Evolutionary conservation across 345 rosid species (phyloP).

Genomic region (Euphorbia peplus): DNA sequence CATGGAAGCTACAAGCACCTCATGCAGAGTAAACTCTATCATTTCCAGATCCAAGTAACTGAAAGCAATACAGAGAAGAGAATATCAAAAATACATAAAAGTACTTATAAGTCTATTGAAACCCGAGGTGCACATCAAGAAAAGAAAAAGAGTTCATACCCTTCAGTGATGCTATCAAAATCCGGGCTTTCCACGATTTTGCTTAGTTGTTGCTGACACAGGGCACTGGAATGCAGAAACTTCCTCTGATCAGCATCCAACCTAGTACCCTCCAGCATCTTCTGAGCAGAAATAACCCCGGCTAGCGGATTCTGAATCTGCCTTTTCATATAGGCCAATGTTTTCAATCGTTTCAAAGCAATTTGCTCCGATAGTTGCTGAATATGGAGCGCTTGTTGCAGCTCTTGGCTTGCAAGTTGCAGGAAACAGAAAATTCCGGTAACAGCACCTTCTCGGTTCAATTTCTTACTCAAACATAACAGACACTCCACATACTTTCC

Average conservation of each 20-base stretch:
- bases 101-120: background rate
- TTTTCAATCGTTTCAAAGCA: slow-evolving; percentile 68
- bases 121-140: too few relatives aligned
- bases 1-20: slow-evolving; percentile 54
- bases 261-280: slow-evolving; percentile 72
- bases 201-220: slow-evolving; percentile 76
- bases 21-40: slow-evolving; percentile 59
- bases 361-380: slow-evolving; percentile 81
- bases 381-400: slow-evolving; percentile 86
- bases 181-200: slow-evolving; percentile 83
- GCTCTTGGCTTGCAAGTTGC: slow-evolving; percentile 90
- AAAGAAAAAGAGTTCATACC: slow-evolving; percentile 37
- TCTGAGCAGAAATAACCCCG: slow-evolving; percentile 66
- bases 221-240: slow-evolving; percentile 69
- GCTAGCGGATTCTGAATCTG: slow-evolving; percentile 79
- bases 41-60: slow-evolving; percentile 84
- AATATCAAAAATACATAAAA: background rate
- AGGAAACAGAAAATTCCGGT: slow-evolving; percentile 90
- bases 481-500: slow-evolving; percentile 81
- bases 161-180: slow-evolving; percentile 77
- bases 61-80: slow-evolving; percentile 16
- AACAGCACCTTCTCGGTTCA: slow-evolving; percentile 66
- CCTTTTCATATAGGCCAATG: slow-evolving; percentile 71
- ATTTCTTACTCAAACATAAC: slow-evolving; percentile 75
- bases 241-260: slow-evolving; percentile 67